Evolutionary conservation across 2,329 filamentous ascomycete genomes (phyloP), one percentile per base, ranked within the genome.

Genomic region (Hirsutella minnesotensis): DNA sequence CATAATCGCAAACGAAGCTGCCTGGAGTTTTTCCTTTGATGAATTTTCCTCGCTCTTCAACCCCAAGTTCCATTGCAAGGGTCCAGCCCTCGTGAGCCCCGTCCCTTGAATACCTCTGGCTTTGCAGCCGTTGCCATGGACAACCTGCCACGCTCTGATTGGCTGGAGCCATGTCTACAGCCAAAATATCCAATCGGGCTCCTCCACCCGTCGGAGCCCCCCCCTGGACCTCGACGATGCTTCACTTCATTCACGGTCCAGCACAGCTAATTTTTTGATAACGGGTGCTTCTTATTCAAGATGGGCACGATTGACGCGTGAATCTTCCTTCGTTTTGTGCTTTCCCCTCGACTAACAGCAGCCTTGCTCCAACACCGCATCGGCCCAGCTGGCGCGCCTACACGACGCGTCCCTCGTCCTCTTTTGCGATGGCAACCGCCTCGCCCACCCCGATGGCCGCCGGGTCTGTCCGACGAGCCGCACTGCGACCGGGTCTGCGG

Each of bases 391-490:
- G 24, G 10, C 31, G 16, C 33, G 33, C 33, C 16, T 16, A 35
- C 33, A 8, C 33, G 22, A 24, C 22, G 15, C 27, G n/a, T 22
- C 38, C 18, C 19, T 38, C 44, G 42, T 47, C 49, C 50, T 42
- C 49, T 50, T 41, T 46, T 20, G 31, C 44, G 36, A 76, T 76
- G 72, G 65, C 73, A 45, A 65, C 69, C 42, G 66, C 64, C 49
- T 78, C 74, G 51, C 74, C 73, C 43, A 77, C 75, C 5, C 73
- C 77, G 30, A 63, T 72, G 54, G 69, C 66, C 69, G 52, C 66
- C 69, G 53, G 68, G 66, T 53, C 66, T 62, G 42, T 65, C 58
- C 45, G 76, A 54, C 70, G 75, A 52, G 70, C 72, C 9, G 78
- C 76, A 4, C 65, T 75, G 46, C 65, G 76, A 49, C 76, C 78